A percentile compares a stretch with the other conserved stretches of the same genome.
phyloP scores from a whole-genome alignment of 441 rosid species.

The Croton setiger region DNA sequence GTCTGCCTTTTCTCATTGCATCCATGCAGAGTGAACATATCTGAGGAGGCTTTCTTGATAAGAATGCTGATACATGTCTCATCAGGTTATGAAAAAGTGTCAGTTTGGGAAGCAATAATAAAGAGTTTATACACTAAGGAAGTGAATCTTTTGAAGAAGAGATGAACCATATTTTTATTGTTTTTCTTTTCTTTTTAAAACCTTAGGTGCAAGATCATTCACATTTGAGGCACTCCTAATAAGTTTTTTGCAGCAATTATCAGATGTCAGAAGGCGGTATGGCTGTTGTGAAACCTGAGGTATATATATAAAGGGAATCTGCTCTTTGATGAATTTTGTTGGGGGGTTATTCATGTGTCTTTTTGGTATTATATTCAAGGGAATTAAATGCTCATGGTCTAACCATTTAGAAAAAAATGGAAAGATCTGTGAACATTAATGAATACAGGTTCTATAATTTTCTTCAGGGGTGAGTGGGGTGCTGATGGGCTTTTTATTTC shows the following conservation, averaged over 20 bases:
- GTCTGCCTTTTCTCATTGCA: constrained; percentile 4
- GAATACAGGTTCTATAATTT: neutral
- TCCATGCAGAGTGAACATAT: constrained; percentile 11
- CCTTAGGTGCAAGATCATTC: constrained; percentile 17
- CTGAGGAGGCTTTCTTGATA: constrained; percentile 22
- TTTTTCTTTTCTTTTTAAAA: constrained; percentile 24
- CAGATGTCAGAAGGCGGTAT: constrained; percentile 48
- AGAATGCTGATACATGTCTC: constrained; percentile 30
- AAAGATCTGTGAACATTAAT: neutral
- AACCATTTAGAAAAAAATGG: neutral
- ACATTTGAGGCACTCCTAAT: constrained; percentile 4
- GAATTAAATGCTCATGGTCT: neutral
- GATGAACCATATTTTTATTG: constrained; percentile 18
- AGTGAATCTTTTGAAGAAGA: constrained; percentile 28
- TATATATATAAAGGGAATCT: constrained; percentile 16
- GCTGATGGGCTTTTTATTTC: constrained; percentile 3
- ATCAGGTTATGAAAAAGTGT: constrained; percentile 17
- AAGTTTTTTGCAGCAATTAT: constrained; percentile 17
- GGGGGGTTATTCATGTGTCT: neutral
- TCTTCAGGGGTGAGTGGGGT: neutral
- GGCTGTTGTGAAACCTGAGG: constrained; percentile 60
- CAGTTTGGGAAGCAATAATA: constrained; percentile 29
- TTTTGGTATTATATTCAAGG: neutral
- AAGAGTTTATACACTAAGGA: constrained; percentile 24
- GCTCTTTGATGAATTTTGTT: neutral